Percentiles rank a stretch among this genome's conserved stretches.
phyloP scores from a whole-genome alignment of 2,329 filamentous ascomycete species.

The Claviceps pazoutovae region DNA sequence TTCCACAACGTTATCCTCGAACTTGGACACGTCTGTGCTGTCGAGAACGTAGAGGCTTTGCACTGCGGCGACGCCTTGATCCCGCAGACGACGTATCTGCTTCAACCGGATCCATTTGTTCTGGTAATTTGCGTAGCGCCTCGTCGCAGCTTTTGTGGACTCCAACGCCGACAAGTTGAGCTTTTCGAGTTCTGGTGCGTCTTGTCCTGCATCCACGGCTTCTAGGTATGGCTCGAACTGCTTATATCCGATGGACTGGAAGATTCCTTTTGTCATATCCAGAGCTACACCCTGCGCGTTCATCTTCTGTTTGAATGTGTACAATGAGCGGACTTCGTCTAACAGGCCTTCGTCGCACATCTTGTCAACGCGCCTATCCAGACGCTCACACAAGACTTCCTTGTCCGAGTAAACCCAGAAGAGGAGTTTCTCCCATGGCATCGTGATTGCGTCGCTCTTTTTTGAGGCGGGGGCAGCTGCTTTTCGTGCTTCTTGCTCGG shows the following conservation, averaged over 20 bases:
- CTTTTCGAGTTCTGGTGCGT: conserved; percentile 30
- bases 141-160: conserved; percentile 66
- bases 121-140: conserved; percentile 78
- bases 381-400: conserved; percentile 51
- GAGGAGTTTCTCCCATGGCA: conserved; percentile 46
- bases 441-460: conserved; percentile 9
- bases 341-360: conserved; percentile 54
- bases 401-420: conserved; percentile 79
- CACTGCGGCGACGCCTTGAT: conserved; percentile 34
- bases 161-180: conserved; percentile 51
- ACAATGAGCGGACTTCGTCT: conserved; percentile 33
- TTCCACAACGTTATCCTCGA: conserved; percentile 47
- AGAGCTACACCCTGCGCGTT: conserved; percentile 35
- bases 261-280: conserved; percentile 73
- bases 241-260: conserved; percentile 94
- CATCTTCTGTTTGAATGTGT: conserved; percentile 23
- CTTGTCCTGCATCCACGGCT: conserved; percentile 22
- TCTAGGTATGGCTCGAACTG: conserved; percentile 65
- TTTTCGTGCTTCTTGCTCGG: conserved; percentile 48
- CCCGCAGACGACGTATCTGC: conserved; percentile 53
- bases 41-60: conserved; percentile 65
- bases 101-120: conserved; percentile 78
- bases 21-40: conserved; percentile 53
- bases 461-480: conserved; percentile 12
- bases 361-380: conserved; percentile 66